Evolutionary conservation across 176 grass and related monocot genomes (phyloP).

Genomic region (Hsuehochloa calcarea): DNA sequence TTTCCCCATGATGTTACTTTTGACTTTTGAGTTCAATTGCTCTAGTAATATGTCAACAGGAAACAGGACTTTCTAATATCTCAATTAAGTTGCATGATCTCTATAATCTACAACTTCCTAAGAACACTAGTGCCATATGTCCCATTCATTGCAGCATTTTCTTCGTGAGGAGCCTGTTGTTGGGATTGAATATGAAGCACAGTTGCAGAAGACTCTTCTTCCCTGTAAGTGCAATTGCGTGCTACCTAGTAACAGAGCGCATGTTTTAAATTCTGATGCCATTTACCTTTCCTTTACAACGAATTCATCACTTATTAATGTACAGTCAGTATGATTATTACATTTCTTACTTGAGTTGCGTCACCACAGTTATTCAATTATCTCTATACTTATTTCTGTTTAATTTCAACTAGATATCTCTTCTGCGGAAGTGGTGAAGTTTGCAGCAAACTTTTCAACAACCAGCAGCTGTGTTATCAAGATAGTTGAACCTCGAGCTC

Average conservation of each 20-base stretch:
- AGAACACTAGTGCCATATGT: not conserved
- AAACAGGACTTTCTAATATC: constrained; percentile 12
- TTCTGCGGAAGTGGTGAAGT: constrained; percentile 78
- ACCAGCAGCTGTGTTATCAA: constrained; percentile 96
- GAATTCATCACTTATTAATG: constrained; percentile 3
- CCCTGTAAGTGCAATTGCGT: constrained; percentile 59
- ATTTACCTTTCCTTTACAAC: not conserved
- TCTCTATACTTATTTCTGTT: constrained; percentile 19
- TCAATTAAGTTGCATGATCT: constrained; percentile 21
- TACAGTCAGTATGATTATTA: not conserved
- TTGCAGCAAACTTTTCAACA: constrained; percentile 84
- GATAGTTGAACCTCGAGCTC: constrained; percentile 80
- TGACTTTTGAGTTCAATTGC: constrained; percentile 2
- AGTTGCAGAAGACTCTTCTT: constrained; percentile 95
- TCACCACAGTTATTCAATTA: constrained; percentile 8
- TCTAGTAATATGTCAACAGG: not conserved
- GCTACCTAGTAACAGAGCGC: constrained; percentile 17
- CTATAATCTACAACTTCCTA: constrained; percentile 18
- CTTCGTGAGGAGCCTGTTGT: constrained; percentile 88
- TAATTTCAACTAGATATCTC: constrained; percentile 71
- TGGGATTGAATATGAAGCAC: constrained; percentile 95
- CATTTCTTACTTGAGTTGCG: not conserved
- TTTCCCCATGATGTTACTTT: not conserved
- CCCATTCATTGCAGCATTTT: constrained; percentile 72
- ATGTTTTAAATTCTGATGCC: constrained; percentile 22